These are phyloP conservation scores for Reticulascus tulasneorum DNA, from an alignment of 2,329 filamentous ascomycete genomes.

Conservation along the genomic window DNA sequence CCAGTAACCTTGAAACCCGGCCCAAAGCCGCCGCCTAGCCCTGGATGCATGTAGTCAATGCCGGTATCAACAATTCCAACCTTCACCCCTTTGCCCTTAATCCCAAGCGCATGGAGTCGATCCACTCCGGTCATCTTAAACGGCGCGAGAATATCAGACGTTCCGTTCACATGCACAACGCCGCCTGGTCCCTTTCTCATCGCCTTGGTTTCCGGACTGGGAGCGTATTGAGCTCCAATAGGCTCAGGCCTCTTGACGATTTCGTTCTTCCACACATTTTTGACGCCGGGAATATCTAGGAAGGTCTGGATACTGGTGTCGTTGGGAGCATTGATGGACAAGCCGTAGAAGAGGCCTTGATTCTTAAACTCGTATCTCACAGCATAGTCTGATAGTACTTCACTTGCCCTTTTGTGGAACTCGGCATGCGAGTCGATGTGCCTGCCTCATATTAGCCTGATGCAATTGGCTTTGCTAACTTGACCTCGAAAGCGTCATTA, in stretches of 20 bases:
- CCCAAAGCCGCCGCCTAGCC: conserved; percentile 50
- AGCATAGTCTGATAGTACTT: conserved; percentile 9
- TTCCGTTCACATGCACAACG: too few relatives aligned
- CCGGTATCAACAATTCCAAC: conserved; percentile 36
- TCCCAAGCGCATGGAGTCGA: conserved; percentile 33
- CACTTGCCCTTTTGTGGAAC: conserved; percentile 7
- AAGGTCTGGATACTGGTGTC: conserved; percentile 5
- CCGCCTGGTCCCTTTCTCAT: too few relatives aligned
- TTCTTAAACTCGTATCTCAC: conserved; percentile 14
- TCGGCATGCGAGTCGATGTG: conserved; percentile 5
- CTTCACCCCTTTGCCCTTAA: conserved; percentile 39
- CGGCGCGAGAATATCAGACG: too few relatives aligned
- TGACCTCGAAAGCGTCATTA: too few relatives aligned
- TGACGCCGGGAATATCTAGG: conserved; percentile 11
- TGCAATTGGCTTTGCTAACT: too few relatives aligned
- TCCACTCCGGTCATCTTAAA: conserved; percentile 32
- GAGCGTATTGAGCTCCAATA: too few relatives aligned
- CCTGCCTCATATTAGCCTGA: too few relatives aligned
- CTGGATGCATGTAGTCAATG: conserved; percentile 46
- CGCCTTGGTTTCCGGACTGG: too few relatives aligned
- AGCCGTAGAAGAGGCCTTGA: conserved; percentile 12
- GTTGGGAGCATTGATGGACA: conserved; percentile 12
- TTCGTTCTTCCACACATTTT: conserved; percentile 12
- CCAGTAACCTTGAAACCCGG: conserved; percentile 40
- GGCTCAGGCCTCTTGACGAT: conserved; percentile 10